These are phyloP conservation scores for Nannochloris sp. DNA, from an alignment of 139 green algal genomes.

Conservation along the genomic window DNA sequence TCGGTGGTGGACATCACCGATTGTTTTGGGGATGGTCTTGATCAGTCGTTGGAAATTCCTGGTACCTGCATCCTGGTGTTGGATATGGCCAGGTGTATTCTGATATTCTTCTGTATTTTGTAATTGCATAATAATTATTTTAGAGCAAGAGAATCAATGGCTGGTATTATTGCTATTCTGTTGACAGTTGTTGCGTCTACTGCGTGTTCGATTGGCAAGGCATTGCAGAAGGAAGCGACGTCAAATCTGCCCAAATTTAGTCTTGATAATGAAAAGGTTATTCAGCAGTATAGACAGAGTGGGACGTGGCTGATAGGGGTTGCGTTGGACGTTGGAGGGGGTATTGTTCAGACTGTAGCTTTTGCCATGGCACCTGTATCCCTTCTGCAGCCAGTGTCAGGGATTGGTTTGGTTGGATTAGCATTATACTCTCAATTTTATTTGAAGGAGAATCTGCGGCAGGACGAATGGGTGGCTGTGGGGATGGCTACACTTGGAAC, in stretches of 20 bases:
- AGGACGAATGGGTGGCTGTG: constrained; percentile 54
- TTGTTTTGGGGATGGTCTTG: constrained; percentile 23
- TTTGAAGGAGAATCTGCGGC: constrained; percentile 53
- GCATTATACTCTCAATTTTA: constrained; percentile 81
- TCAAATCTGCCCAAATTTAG: constrained; percentile 49
- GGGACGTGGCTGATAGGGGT: constrained; percentile 62
- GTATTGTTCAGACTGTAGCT: constrained; percentile 71
- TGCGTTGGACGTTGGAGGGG: constrained; percentile 59
- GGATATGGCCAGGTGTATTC: constrained; percentile 30
- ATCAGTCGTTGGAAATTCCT: constrained; percentile 29
- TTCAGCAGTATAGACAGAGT: constrained; percentile 47
- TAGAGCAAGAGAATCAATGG: neutral
- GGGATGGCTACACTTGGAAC: constrained; percentile 42
- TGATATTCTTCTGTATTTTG: neutral
- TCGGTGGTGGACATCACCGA: constrained; percentile 13
- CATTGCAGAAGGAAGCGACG: constrained; percentile 78
- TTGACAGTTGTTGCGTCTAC: constrained; percentile 66
- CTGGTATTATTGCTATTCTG: constrained; percentile 43
- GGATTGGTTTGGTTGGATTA: constrained; percentile 68
- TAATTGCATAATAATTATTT: too few species aligned
- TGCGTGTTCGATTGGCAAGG: constrained; percentile 79
- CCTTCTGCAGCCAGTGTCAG: constrained; percentile 78
- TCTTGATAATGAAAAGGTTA: constrained; percentile 39
- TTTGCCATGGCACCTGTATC: constrained; percentile 77
- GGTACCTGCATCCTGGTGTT: constrained; percentile 10